These are phyloP conservation scores for Spergularia azorica DNA, from an alignment of 179 eudicot genomes.

Conservation along the genomic window DNA sequence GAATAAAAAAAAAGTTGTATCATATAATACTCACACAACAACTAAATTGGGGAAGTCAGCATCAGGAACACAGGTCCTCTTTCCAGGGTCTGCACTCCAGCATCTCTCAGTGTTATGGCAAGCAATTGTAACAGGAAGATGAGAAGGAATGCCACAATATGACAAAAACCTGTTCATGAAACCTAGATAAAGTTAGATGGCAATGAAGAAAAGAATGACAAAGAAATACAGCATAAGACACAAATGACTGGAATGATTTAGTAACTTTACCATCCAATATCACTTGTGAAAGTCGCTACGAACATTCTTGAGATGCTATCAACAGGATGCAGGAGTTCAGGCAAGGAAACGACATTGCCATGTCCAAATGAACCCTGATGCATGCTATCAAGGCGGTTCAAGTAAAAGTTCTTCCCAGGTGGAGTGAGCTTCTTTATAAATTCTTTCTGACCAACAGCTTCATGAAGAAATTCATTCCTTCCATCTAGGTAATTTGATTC, in stretches of 20 bases:
- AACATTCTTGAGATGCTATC: constrained; percentile 62
- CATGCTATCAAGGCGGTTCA: constrained; percentile 63
- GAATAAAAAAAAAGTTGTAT: background rate
- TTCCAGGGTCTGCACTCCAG: constrained; percentile 68
- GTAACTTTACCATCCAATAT: constrained; percentile 66
- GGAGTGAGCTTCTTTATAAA: constrained; percentile 33
- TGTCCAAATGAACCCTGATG: constrained; percentile 38
- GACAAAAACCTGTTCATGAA: constrained; percentile 68
- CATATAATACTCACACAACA: constrained; percentile 64
- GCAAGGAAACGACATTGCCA: constrained; percentile 58
- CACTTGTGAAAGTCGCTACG: constrained; percentile 85
- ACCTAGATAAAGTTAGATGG: constrained; percentile 15
- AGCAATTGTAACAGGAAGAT: constrained; percentile 77
- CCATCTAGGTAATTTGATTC: constrained; percentile 20
- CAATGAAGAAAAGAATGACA: background rate
- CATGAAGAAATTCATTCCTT: constrained; percentile 17
- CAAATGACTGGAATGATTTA: constrained; percentile 3
- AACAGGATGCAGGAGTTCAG: constrained; percentile 77
- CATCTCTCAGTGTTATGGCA: constrained; percentile 82
- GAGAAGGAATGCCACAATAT: constrained; percentile 68
- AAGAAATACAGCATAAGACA: background rate
- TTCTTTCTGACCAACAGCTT: constrained; percentile 24
- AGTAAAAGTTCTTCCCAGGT: constrained; percentile 72
- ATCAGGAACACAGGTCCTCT: constrained; percentile 60
- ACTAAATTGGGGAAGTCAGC: constrained; percentile 72